phyloP scores from a whole-genome alignment of 305 asterid genomes.

The Solanum hybrid region DNA sequence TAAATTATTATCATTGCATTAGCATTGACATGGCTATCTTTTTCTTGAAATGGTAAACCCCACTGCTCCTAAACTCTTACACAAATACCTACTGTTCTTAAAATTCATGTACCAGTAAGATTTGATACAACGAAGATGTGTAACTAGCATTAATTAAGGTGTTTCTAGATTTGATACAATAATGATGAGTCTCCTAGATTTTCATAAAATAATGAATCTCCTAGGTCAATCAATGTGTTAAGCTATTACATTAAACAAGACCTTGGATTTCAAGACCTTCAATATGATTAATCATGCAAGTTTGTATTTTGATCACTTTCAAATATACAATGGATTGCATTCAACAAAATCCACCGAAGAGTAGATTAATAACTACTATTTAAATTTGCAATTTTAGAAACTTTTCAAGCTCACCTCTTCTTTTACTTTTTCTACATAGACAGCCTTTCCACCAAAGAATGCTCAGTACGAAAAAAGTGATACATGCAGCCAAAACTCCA shows the following conservation, averaged over 20 bases:
- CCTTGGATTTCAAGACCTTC: neutral
- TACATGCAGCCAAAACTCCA: slow-evolving; percentile 6
- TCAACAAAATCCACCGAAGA: neutral
- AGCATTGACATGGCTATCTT: neutral
- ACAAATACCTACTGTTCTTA: neutral
- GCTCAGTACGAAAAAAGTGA: neutral
- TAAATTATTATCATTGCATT: neutral
- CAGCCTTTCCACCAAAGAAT: slow-evolving; percentile 13
- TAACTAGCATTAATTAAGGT: neutral
- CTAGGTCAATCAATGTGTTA: neutral
- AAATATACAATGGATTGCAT: neutral
- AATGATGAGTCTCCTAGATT: neutral
- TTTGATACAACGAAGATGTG: neutral
- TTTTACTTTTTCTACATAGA: neutral
- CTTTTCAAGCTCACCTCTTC: slow-evolving; percentile 2
- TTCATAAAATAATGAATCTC: neutral
- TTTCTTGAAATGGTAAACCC: neutral
- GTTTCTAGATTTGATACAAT: neutral
- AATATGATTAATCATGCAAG: neutral
- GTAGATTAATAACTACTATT: neutral
- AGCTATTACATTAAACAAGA: neutral
- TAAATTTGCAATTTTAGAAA: neutral
- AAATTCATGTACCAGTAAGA: neutral
- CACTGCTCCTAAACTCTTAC: neutral
- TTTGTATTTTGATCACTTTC: neutral